These are phyloP conservation scores for Solanum paucissectum DNA, from an alignment of 257 asterid genomes.

Conservation along the genomic window DNA sequence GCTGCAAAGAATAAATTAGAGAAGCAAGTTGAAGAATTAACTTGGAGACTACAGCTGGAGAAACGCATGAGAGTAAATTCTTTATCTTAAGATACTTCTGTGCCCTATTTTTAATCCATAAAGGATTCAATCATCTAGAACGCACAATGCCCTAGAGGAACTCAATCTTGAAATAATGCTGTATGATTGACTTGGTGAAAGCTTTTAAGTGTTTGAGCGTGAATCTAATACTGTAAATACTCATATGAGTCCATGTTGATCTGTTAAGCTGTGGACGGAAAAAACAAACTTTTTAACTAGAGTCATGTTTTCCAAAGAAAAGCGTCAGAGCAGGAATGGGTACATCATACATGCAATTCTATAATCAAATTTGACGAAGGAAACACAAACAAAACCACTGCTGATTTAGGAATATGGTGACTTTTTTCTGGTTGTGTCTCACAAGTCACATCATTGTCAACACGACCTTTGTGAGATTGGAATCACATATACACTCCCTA, in stretches of 20 bases:
- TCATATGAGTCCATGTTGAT: neutral
- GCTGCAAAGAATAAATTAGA: conserved; percentile 1
- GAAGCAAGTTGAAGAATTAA: conserved; percentile 11
- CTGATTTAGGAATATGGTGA: neutral
- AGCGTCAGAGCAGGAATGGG: neutral
- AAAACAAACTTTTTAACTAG: neutral
- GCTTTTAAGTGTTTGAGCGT: neutral
- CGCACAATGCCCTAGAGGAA: neutral
- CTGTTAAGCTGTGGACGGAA: neutral
- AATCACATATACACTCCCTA: neutral
- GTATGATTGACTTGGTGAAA: neutral
- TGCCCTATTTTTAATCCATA: neutral
- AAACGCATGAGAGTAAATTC: conserved; percentile 10
- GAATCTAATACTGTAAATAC: neutral
- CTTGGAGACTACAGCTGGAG: conserved; percentile 5
- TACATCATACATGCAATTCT: neutral
- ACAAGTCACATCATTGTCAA: neutral
- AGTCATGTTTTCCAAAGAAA: neutral
- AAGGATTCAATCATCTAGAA: neutral
- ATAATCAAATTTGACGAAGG: neutral
- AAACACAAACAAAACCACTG: neutral
- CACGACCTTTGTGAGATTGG: neutral
- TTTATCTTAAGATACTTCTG: neutral
- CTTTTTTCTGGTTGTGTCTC: neutral
- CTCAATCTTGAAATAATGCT: neutral